Base-by-base conservation (phyloP, 805 yeast species). In the Suhomyces kilbournensis region DNA sequence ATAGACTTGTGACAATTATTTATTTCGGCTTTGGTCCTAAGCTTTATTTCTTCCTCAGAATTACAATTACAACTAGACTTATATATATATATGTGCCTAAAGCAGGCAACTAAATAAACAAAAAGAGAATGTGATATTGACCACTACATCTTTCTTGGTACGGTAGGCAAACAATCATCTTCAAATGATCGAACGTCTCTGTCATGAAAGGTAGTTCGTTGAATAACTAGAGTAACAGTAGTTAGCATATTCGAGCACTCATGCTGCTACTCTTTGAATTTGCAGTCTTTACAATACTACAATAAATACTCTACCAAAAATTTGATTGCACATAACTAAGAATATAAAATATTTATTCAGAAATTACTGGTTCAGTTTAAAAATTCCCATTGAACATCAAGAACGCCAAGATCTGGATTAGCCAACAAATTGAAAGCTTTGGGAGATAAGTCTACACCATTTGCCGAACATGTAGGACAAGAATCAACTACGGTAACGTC, bases 361-460 rank as follows among this genome's bases (percentile, higher is more conserved):
- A 20, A 40, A 42, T 9, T 17, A 22, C 8, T 40, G 44, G 19
- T 20, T 17, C 9, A 38, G 45, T 14, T 17, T 25, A 49, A 28
- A 50, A 32, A 77, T 48, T 66, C 63, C 88, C 88, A 83, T 46
- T 77, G 64, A 60, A 83, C 73, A 15, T 71, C 68, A 52, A 83
- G 74, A 52, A 82, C 76, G 46, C 87, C 88, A 57, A 72, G 76
- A 47, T 65, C 67, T 63, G 69, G 65, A 56, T 75, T 78, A n/a
- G 84, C 86, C 53, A 83, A 65, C 56, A 68, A 59, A 34, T 65
- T 48, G 63, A 83, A 83, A 4, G 86, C 87, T 52, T 78, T 61
- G 5, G 86, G 85, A n/a, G 85, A 79, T 49, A 83, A 72, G 59
- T 83, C 86, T 48, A 83, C 74, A 59, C 75, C 80, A 51, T 78